Evolutionary conservation across 2,329 filamentous ascomycete species (phyloP), one percentile per base, ranked within the genome.

Genomic region (Colletotrichum orchidophilum): DNA sequence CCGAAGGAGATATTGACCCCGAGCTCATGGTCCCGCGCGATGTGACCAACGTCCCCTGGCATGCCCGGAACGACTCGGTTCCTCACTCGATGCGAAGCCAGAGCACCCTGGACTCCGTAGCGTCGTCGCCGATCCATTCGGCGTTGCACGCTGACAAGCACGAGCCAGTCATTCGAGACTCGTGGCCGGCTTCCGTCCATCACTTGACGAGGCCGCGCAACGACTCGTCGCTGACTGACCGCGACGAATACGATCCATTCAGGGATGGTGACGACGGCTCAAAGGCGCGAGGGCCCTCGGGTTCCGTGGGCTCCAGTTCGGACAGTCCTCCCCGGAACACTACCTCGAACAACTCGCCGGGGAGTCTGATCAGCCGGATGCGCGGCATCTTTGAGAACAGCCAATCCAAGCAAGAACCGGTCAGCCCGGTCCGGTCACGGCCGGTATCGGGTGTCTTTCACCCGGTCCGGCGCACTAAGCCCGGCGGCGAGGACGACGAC

Each of bases 301-400:
- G 54, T 13, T 68, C 65, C 18, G 35, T 67, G 6, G 50, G 62
- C 29, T 63, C 64, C n/a, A 26, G 59, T 57, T 62, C 54, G 35
- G 39, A 59, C 54, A 64, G 63, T 54, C 59, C 62, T 15, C 49
- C 29, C 6, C 62, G 62, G 42, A 67, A 53, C 9, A 42, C 69
- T 1, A 70, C 70, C 3, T 27, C 73, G 2, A 53, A 57, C 5
- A 66, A 72, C 1, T 76, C 77, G 1, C 74, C 77, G 1, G 76
- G 76, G 11, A 78, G 75, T 15, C 74, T 84, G 24, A 84, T 84
- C 75, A 78, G 81, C 62, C 78, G 79, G 35, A 82, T 84, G 79
- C 79, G 82, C 26, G 82, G 75, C 68, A 80, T 84, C 50, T 84
- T 84, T 63, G 83, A 84, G 72, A 68, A 63, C 55, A 55, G 42